A percentile compares a stretch with the other conserved stretches of the same genome.
Evolutionary conservation across 208 protist genomes (phyloP).

Genomic region (Trichomonas gallinae): DNA sequence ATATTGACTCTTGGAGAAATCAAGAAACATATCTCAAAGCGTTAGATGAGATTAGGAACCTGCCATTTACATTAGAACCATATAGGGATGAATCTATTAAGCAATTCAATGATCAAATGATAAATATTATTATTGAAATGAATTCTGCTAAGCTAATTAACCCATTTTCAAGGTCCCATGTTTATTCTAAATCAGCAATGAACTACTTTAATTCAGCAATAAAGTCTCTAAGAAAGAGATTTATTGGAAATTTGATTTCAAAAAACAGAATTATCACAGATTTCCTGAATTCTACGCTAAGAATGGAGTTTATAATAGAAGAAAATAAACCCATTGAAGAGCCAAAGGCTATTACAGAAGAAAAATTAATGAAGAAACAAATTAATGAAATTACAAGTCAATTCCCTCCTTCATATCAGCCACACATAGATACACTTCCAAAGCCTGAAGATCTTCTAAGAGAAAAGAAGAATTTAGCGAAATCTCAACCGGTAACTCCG

Average conservation of each 20-base stretch:
- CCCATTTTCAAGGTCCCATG: too few relatives aligned
- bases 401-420: neutral
- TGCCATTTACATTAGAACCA: too few relatives aligned
- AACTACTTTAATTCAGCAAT: too few relatives aligned
- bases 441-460: neutral
- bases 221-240: too few relatives aligned
- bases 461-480: neutral
- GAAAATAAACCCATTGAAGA: neutral
- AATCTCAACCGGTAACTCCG: neutral
- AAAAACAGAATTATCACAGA: neutral
- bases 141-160: too few relatives aligned
- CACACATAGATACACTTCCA: neutral
- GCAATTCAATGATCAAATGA: too few relatives aligned
- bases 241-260: neutral
- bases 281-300: neutral
- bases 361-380: neutral
- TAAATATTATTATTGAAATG: too few relatives aligned
- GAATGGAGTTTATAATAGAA: neutral
- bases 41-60: too few relatives aligned
- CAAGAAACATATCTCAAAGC: too few relatives aligned
- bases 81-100: too few relatives aligned
- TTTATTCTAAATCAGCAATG: too few relatives aligned
- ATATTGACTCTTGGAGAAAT: too few relatives aligned
- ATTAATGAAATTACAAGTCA: neutral
- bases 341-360: neutral